A percentile compares a stretch with the other conserved stretches of the same genome.
Evolutionary conservation across 176 grass and related monocot species (phyloP).

Genomic region (Oryza glumipatula): DNA sequence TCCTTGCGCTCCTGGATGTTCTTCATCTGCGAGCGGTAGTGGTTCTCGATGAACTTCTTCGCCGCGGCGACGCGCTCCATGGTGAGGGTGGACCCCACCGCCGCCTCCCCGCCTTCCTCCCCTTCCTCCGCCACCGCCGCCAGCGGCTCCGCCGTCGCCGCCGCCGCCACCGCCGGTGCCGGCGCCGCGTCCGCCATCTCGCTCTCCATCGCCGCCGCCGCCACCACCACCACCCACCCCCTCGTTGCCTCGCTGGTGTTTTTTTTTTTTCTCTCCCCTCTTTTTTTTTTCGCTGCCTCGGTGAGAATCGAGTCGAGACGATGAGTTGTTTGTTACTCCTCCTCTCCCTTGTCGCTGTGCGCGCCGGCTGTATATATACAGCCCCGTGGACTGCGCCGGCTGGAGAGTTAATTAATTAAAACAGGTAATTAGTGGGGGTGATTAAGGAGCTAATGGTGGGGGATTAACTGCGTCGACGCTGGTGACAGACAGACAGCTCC

Average conservation of each 20-base stretch:
- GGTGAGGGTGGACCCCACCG: conserved; percentile 79
- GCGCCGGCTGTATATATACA: conserved; percentile 38
- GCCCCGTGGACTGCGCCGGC: not conserved
- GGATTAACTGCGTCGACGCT: not conserved
- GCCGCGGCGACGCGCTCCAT: conserved; percentile 98
- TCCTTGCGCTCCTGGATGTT: conserved; percentile 92
- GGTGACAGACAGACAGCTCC: not conserved
- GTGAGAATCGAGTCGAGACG: conserved; percentile 5
- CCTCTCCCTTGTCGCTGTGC: conserved; percentile 50
- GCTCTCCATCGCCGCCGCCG: conserved; percentile 52
- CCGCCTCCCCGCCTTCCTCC: conserved; percentile 25
- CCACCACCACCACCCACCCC: not conserved
- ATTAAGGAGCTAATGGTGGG: not conserved
- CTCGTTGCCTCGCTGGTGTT: conserved; percentile 11
- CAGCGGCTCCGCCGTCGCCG: conserved; percentile 35
- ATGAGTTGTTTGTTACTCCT: not conserved
- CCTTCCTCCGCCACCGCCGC: conserved; percentile 63
- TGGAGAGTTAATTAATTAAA: conserved; percentile 25
- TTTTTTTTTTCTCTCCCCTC: no score
- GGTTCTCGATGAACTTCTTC: conserved; percentile 99
- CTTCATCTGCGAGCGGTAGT: conserved; percentile 97
- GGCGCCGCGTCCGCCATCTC: conserved; percentile 51
- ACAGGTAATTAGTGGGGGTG: not conserved
- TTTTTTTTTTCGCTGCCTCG: conserved; percentile 26
- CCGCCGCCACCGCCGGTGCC: not conserved